Evolutionary conservation across 1,284 basidiomycete species (phyloP).

Genomic region (Leccinum fuscescens): DNA sequence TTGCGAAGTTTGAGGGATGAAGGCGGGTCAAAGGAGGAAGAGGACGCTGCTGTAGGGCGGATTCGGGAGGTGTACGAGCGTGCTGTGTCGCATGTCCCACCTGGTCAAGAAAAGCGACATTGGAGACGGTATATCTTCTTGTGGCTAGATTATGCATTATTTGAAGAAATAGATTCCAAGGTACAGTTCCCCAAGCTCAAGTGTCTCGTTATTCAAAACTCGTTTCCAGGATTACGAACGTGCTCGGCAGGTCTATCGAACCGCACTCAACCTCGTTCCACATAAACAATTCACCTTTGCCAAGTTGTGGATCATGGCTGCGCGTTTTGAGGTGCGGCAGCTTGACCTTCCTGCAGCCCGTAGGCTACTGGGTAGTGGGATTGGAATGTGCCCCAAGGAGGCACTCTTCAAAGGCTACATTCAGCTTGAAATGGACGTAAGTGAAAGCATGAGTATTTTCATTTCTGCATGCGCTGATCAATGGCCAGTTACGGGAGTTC

Average conservation of each 20-base stretch:
- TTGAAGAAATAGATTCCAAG: conserved; percentile 95
- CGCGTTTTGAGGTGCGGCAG: conserved; percentile 88
- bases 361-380: conserved; percentile 86
- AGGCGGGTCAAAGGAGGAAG: conserved; percentile 66
- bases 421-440: conserved; percentile 84
- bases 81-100: conserved; percentile 94
- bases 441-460: conserved; percentile 20
- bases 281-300: conserved; percentile 98
- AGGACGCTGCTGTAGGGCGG: conserved; percentile 55
- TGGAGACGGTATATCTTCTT: conserved; percentile 97
- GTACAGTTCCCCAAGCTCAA: conserved; percentile 38
- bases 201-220: conserved; percentile 8
- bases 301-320: conserved; percentile 90
- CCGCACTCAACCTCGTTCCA: conserved; percentile 85
- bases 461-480: conserved; percentile 10
- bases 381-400: conserved; percentile 96
- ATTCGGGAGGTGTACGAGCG: conserved; percentile 95
- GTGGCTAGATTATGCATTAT: conserved; percentile 95
- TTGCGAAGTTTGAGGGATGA: conserved; percentile 75
- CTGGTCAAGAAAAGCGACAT: conserved; percentile 83
- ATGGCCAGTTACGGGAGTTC: conserved; percentile 81
- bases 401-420: conserved; percentile 93
- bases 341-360: conserved; percentile 84
- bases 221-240: conserved; percentile 71
- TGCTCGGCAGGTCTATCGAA: conserved; percentile 90